A percentile compares a stretch with the other conserved stretches of the same genome.
These are phyloP conservation scores for Leavenworthia alabamica DNA, from an alignment of 345 rosid species.

Conservation along the genomic window DNA sequence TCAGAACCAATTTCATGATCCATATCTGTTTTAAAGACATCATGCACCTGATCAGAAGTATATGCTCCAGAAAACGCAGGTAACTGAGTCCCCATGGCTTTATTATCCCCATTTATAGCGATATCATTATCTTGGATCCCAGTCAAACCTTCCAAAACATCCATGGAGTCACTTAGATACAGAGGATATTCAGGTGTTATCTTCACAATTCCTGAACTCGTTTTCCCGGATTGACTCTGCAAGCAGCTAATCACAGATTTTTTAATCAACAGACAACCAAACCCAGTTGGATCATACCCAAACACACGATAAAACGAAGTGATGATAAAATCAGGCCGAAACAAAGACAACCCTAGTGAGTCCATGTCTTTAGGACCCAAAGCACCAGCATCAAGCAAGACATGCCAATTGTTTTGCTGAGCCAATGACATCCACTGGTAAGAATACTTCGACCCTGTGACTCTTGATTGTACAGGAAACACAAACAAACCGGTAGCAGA, in stretches of 20 bases:
- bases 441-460: slow-evolving; percentile 92
- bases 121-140: slow-evolving; percentile 52
- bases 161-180: slow-evolving; percentile 85
- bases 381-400: slow-evolving; percentile 96
- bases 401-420: slow-evolving; percentile 99
- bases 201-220: slow-evolving; percentile 96
- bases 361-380: slow-evolving; percentile 99
- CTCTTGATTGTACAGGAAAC: slow-evolving; percentile 97
- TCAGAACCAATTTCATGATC: slow-evolving; percentile 77
- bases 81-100: slow-evolving; percentile 56
- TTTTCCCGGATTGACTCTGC: slow-evolving; percentile 84
- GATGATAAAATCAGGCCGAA: slow-evolving; percentile 92
- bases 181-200: slow-evolving; percentile 90
- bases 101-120: slow-evolving; percentile 50
- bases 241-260: slow-evolving; percentile 94
- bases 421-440: slow-evolving; percentile 99
- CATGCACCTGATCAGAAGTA: slow-evolving; percentile 87
- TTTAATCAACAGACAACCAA: slow-evolving; percentile 94
- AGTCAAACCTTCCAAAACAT: slow-evolving; percentile 61
- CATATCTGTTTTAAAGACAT: slow-evolving; percentile 84
- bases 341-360: slow-evolving; percentile 90
- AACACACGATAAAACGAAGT: slow-evolving; percentile 96
- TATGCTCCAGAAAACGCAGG: slow-evolving; percentile 95
- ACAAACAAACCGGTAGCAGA: slow-evolving; percentile 84
- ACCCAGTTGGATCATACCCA: slow-evolving; percentile 96